Percentiles rank a stretch among this genome's conserved stretches.
Conservation (phyloP, 2,329 filamentous ascomycete species). For the Trichoderma oligosporum region DNA sequence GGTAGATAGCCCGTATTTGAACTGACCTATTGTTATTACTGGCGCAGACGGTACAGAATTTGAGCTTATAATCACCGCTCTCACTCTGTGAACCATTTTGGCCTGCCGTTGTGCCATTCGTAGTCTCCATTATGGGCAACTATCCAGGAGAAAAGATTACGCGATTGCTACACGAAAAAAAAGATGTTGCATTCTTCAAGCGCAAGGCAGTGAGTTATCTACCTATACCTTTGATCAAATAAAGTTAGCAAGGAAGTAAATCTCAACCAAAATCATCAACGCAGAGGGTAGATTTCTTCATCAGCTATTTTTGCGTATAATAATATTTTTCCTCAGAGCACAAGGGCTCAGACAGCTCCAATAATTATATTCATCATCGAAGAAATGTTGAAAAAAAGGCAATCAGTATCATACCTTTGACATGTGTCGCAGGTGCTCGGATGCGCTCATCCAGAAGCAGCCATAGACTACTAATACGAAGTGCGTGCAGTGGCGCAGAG, state of each 20-base stretch:
- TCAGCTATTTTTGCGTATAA: slow-evolving; percentile 55
- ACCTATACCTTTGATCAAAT: not conserved
- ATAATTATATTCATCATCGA: slow-evolving; percentile 55
- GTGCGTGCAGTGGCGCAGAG: not conserved
- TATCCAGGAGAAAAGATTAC: slow-evolving; percentile 18
- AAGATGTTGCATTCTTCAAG: slow-evolving; percentile 26
- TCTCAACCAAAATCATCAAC: not conserved
- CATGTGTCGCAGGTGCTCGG: not conserved
- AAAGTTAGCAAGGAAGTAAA: slow-evolving; percentile 20
- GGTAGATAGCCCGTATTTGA: not conserved
- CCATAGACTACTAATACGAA: not conserved
- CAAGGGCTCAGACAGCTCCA: slow-evolving; percentile 71
- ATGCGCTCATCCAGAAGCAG: not conserved
- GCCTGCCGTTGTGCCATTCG: slow-evolving; percentile 38
- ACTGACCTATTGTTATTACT: slow-evolving; percentile 92
- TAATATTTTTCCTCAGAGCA: slow-evolving; percentile 61
- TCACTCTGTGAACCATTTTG: slow-evolving; percentile 48
- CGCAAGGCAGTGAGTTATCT: not conserved
- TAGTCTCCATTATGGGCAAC: slow-evolving; percentile 38
- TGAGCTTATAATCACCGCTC: slow-evolving; percentile 73
- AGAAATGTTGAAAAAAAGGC: slow-evolving; percentile 12
- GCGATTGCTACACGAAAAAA: not conserved
- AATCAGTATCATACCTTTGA: slow-evolving; percentile 25
- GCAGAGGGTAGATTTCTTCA: slow-evolving; percentile 18
- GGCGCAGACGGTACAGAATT: slow-evolving; percentile 97